Base-by-base conservation (phyloP, 306 rosid genomes). In the Chamaecrista fasciculata region DNA sequence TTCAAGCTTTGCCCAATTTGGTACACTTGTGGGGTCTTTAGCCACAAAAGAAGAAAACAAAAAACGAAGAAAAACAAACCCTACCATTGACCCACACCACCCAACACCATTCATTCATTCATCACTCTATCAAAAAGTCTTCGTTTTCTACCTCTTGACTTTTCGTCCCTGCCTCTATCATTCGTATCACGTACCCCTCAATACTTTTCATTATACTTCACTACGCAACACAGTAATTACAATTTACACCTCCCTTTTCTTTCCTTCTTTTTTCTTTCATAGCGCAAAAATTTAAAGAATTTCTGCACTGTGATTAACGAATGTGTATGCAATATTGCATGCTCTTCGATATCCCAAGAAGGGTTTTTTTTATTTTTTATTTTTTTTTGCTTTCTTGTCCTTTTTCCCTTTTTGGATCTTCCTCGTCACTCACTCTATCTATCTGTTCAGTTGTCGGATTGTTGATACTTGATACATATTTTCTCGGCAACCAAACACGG, bases 21-120 rank as follows among this genome's bases (percentile, higher is more conserved):
- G 15, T 61, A 69, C 79, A 74, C 59, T 63, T 77, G 79, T 72
- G 77, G 72, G 79, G 59, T 2, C 66, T 42, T 42, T 2, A 43
- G 21, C 63, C 69, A 28, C 21, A 15, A 46, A 19, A 28, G 18
- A 14, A 44, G 15, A 6, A 19, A 26, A 20, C 10, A 4, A 65
- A 33, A 64, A 37, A 14, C 2, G 2, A 1, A 20, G 20, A 4
- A 48, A 29, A 52, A 9, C 71, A 56, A 43, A 46, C 57, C 11
- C 21, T 11, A 69, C 14, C 67, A 20, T 79, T 74, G 73, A 63
- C 83, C 72, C 11, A 3, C 20, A 3, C 5, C 6, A 14, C 19
- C 47, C 18, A 44, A 37, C 43, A 8, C 20, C 23, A n/a, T n/a
- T n/a, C n/a, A n/a, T n/a, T n/a, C n/a, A n/a, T n/a, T n/a, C n/a